A percentile compares a stretch with the other conserved stretches of the same genome.
Evolutionary conservation across 768 basidiomycete species (phyloP).

Genomic region (Panaeolus cyanescens): DNA sequence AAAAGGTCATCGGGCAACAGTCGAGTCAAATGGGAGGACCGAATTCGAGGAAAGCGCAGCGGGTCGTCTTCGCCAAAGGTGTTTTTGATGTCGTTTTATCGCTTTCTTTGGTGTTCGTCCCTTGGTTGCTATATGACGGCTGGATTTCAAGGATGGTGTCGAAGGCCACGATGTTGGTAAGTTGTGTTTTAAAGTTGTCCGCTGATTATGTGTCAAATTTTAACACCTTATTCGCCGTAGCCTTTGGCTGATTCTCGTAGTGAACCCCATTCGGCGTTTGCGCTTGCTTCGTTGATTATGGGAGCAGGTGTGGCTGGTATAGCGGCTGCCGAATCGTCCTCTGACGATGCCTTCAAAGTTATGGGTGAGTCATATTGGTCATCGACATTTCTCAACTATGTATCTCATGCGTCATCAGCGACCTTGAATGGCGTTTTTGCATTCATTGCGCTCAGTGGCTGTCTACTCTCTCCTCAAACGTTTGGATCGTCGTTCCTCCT

Average conservation of each 20-base stretch:
- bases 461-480: constrained; percentile 18
- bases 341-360: constrained; percentile 22
- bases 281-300: constrained; percentile 21
- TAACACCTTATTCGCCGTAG: too few relatives aligned
- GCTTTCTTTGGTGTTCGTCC: constrained; percentile 20
- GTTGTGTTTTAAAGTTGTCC: too few relatives aligned
- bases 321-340: constrained; percentile 20
- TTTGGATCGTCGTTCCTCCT: constrained; percentile 24
- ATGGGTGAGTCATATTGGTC: constrained; percentile 18
- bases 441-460: constrained; percentile 13
- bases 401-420: constrained; percentile 14
- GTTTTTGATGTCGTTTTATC: constrained; percentile 20
- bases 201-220: too few relatives aligned
- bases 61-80: constrained; percentile 21
- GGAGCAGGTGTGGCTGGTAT: constrained; percentile 21
- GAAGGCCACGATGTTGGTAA: constrained; percentile 18
- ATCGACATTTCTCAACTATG: neutral
- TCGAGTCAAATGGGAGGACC: neutral
- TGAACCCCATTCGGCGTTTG: constrained; percentile 15
- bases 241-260: constrained; percentile 10
- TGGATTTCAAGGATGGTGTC: constrained; percentile 13
- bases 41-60: constrained; percentile 9
- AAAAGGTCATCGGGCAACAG: neutral
- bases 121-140: constrained; percentile 21
- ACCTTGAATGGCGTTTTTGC: constrained; percentile 24